These are phyloP conservation scores for Acorus calamus DNA, from an alignment of 106 monocot genomes.

Conservation along the genomic window DNA sequence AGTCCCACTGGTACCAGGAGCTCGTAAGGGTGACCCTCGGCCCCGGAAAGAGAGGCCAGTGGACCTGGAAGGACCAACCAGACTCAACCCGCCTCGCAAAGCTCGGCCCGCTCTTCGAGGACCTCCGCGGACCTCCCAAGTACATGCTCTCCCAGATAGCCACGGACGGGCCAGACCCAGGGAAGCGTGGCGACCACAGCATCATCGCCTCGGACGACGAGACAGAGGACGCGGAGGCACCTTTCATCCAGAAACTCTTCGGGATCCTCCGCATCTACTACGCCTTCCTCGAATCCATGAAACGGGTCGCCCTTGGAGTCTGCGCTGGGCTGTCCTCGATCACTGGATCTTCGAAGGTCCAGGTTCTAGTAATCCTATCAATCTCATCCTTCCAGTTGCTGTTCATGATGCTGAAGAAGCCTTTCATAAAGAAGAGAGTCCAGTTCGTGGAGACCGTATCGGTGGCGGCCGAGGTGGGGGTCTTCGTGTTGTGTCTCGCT, in stretches of 20 bases:
- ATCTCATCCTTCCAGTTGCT: conserved; percentile 84
- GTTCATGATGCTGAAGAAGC: conserved; percentile 75
- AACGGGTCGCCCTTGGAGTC: conserved; percentile 48
- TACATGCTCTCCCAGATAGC: conserved; percentile 80
- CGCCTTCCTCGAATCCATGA: conserved; percentile 57
- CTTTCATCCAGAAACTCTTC: conserved; percentile 75
- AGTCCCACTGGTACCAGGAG: conserved; percentile 72
- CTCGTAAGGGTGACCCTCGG: conserved; percentile 45
- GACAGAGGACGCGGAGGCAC: conserved; percentile 77
- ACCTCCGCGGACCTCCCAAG: conserved; percentile 84
- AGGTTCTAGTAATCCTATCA: conserved; percentile 31
- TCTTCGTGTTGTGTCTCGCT: conserved; percentile 35
- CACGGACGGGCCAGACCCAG: conserved; percentile 4
- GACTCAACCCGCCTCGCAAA: conserved; percentile 29
- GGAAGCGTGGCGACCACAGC: conserved; percentile 7
- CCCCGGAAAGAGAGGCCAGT: conserved; percentile 83
- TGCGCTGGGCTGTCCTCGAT: conserved; percentile 42
- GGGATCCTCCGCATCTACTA: conserved; percentile 90
- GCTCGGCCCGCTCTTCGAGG: conserved; percentile 75
- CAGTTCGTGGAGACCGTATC: conserved; percentile 79
- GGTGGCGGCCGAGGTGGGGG: conserved; percentile 41
- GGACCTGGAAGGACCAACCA: conserved; percentile 61
- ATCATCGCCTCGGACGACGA: conserved; percentile 86
- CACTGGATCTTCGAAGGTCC: conserved; percentile 10
- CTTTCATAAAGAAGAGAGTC: conserved; percentile 81